Percentiles rank a stretch among this genome's conserved stretches.
Evolutionary conservation across 768 basidiomycete species (phyloP).

Genomic region (Panaeolus papilionaceus): DNA sequence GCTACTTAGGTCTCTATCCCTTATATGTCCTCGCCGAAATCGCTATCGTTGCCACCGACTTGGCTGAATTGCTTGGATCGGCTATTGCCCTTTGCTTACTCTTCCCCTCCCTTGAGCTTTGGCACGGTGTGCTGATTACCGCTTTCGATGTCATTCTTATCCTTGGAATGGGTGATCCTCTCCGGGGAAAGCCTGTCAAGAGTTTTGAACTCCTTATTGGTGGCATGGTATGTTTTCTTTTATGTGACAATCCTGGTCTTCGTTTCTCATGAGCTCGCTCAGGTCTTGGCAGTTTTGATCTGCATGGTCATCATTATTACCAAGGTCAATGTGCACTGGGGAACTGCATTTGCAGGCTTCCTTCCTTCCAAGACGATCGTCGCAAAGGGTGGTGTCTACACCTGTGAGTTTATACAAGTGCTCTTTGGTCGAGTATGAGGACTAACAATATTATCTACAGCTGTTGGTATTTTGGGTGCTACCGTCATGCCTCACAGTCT

Average conservation of each 20-base stretch:
- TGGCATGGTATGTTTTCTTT: conserved; percentile 52
- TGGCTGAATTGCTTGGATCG: conserved; percentile 83
- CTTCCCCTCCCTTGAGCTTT: conserved; percentile 71
- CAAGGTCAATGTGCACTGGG: conserved; percentile 75
- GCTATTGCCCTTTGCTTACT: conserved; percentile 83
- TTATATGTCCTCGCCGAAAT: conserved; percentile 70
- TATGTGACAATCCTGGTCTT: background rate
- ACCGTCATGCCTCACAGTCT: conserved; percentile 95
- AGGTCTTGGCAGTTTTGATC: conserved; percentile 76
- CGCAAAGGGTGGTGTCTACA: conserved; percentile 63
- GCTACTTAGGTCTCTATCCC: conserved; percentile 69
- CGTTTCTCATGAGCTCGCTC: background rate
- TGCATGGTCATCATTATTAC: conserved; percentile 83
- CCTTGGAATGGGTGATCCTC: conserved; percentile 73
- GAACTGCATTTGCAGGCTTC: conserved; percentile 74
- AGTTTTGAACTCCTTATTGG: conserved; percentile 73
- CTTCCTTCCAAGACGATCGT: conserved; percentile 74
- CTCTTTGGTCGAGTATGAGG: background rate
- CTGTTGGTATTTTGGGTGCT: conserved; percentile 78
- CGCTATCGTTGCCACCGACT: conserved; percentile 78
- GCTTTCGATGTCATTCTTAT: conserved; percentile 72
- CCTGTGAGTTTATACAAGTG: conserved; percentile 49
- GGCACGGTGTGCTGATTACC: conserved; percentile 75
- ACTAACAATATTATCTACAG: conserved; percentile 35
- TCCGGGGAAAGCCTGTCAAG: conserved; percentile 68